Evolutionary conservation across 176 grass and related monocot genomes (phyloP).

Genomic region (Avena insularis): DNA sequence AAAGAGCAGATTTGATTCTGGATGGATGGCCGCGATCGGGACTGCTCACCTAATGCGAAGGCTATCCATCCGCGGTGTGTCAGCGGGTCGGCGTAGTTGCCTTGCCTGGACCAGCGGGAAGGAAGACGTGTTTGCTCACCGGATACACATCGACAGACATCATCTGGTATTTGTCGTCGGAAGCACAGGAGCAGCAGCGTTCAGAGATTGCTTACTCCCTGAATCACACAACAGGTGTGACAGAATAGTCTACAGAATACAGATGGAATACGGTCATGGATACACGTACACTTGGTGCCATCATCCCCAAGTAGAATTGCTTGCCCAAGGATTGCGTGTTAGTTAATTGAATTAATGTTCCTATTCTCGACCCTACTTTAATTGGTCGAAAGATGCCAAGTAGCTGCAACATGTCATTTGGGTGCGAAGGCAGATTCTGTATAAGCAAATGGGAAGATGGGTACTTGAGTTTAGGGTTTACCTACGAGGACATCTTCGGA

Average conservation of each 20-base stretch:
- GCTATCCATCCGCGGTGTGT: neutral
- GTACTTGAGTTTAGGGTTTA: neutral
- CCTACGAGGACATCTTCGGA: neutral
- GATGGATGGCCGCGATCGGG: conserved; percentile 8
- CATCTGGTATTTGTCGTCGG: neutral
- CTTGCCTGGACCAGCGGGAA: conserved; percentile 10
- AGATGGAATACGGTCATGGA: conserved; percentile 13
- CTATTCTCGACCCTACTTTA: neutral
- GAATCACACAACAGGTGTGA: neutral
- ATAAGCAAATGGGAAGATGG: neutral
- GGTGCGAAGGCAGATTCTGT: neutral
- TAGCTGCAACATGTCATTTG: neutral
- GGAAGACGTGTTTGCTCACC: neutral
- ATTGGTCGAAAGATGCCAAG: neutral
- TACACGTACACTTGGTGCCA: conserved; percentile 25
- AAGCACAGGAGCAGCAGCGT: neutral
- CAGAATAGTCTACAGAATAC: neutral
- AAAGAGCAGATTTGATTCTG: conserved; percentile 29
- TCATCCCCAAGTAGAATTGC: neutral
- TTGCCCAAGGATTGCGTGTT: neutral
- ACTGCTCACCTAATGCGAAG: conserved; percentile 21
- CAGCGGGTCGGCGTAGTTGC: conserved; percentile 23
- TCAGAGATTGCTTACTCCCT: neutral
- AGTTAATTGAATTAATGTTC: neutral
- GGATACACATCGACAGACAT: neutral